A percentile compares a stretch with the other conserved stretches of the same genome.
Evolutionary conservation across 148 eudicot species (phyloP).

Genomic region (Amaranthus hypochondriacus): DNA sequence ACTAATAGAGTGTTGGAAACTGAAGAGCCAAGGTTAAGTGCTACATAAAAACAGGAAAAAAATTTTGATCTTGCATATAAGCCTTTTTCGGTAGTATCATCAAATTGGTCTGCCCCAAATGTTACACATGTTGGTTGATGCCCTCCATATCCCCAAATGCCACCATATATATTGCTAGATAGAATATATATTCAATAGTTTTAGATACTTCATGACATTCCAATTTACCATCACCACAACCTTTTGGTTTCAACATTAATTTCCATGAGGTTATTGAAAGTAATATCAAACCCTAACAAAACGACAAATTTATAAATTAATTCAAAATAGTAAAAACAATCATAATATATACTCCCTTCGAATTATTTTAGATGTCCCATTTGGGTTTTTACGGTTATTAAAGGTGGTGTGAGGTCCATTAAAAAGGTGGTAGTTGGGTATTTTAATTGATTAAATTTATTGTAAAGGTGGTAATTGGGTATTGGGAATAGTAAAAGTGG

Average conservation of each 20-base stretch:
- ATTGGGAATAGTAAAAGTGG: too few species aligned
- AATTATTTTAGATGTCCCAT: too few species aligned
- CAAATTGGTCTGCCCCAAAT: constrained; percentile 90
- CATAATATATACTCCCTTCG: too few species aligned
- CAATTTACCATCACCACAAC: constrained; percentile 58
- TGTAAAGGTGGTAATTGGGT: too few species aligned
- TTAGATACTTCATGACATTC: constrained; percentile 41
- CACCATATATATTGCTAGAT: constrained; percentile 69
- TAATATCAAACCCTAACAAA: constrained; percentile 52
- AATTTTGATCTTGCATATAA: constrained; percentile 42
- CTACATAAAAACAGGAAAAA: constrained; percentile 76
- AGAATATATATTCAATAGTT: constrained; percentile 39
- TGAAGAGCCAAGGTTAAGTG: constrained; percentile 76
- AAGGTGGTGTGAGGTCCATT: too few species aligned
- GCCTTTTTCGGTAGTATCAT: constrained; percentile 37
- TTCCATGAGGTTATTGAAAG: constrained; percentile 67
- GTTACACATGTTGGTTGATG: constrained; percentile 93
- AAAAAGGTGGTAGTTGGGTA: background rate
- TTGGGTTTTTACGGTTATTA: too few species aligned
- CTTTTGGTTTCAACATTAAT: constrained; percentile 57
- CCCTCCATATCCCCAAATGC: constrained; percentile 99
- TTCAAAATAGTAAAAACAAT: too few species aligned
- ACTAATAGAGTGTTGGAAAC: constrained; percentile 87
- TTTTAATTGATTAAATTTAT: too few species aligned
- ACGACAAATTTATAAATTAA: background rate